Evolutionary conservation across 192 early-diverging fungal genomes (phyloP).

Genomic region (Backusella mclennaniae): DNA sequence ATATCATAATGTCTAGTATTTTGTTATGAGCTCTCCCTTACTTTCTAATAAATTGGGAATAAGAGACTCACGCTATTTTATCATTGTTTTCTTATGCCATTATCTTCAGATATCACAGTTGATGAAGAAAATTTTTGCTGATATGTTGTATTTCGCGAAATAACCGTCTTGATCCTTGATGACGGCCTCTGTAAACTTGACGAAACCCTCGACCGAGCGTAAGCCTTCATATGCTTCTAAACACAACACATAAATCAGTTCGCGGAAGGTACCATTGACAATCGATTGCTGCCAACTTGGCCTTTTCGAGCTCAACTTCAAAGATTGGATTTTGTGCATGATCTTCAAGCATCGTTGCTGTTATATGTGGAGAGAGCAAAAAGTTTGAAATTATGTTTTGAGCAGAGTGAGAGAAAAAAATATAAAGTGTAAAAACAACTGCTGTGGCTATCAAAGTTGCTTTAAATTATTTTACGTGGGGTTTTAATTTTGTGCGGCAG

Average conservation of each 20-base stretch:
- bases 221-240: conserved; percentile 8
- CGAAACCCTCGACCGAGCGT: conserved; percentile 23
- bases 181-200: conserved; percentile 9
- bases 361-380: neutral
- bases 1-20: too few relatives aligned
- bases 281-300: neutral
- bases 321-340: neutral
- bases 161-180: conserved; percentile 22
- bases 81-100: too few relatives aligned
- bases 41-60: too few relatives aligned
- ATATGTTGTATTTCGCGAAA: conserved; percentile 10
- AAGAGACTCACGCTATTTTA: too few relatives aligned
- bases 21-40: too few relatives aligned
- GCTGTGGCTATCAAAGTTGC: too few relatives aligned
- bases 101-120: too few relatives aligned
- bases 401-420: neutral
- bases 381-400: neutral
- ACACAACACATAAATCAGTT: conserved; percentile 3
- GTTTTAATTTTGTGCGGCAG: too few relatives aligned
- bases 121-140: conserved; percentile 17
- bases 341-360: neutral
- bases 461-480: too few relatives aligned
- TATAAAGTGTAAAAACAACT: neutral
- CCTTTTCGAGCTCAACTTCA: neutral
- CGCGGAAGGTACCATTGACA: neutral